These are phyloP conservation scores for Aureobasidium uvarum DNA, from an alignment of 2,329 filamentous ascomycete genomes.

Conservation along the genomic window DNA sequence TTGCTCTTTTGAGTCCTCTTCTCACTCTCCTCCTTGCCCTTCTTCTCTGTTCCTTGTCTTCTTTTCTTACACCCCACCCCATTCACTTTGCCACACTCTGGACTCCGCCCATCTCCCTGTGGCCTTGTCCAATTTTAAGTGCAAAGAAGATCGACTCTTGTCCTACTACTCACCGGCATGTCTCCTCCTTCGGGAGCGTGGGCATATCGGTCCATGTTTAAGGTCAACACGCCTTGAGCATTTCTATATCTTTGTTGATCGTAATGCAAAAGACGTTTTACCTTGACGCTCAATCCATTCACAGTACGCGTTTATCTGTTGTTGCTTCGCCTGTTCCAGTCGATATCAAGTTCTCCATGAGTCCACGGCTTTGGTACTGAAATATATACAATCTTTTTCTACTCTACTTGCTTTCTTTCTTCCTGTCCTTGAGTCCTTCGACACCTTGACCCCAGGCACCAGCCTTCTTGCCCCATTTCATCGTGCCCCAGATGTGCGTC, in stretches of 20 bases:
- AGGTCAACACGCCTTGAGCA: slow-evolving; percentile 50
- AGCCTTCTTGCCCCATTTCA: slow-evolving; percentile 54
- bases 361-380: too few relatives aligned
- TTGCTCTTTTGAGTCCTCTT: too few relatives aligned
- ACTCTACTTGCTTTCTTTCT: slow-evolving; percentile 31
- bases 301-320: too few relatives aligned
- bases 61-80: not conserved
- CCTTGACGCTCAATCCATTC: too few relatives aligned
- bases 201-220: slow-evolving; percentile 68
- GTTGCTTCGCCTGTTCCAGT: too few relatives aligned
- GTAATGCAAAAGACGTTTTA: too few relatives aligned
- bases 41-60: not conserved
- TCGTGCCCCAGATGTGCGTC: slow-evolving; percentile 56
- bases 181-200: slow-evolving; percentile 46
- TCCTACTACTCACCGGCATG: slow-evolving; percentile 45
- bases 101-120: slow-evolving; percentile 5
- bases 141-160: slow-evolving; percentile 64
- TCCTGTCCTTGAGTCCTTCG: slow-evolving; percentile 47
- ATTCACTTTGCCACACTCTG: slow-evolving; percentile 23
- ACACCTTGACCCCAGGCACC: slow-evolving; percentile 54
- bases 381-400: too few relatives aligned
- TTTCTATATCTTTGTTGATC: not conserved
- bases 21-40: not conserved
- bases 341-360: too few relatives aligned
- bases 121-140: slow-evolving; percentile 39